Percentiles rank a stretch among this genome's conserved stretches.
Evolutionary conservation across 2,329 filamentous ascomycete species (phyloP).

Genomic region (Colletotrichum brevisporum): DNA sequence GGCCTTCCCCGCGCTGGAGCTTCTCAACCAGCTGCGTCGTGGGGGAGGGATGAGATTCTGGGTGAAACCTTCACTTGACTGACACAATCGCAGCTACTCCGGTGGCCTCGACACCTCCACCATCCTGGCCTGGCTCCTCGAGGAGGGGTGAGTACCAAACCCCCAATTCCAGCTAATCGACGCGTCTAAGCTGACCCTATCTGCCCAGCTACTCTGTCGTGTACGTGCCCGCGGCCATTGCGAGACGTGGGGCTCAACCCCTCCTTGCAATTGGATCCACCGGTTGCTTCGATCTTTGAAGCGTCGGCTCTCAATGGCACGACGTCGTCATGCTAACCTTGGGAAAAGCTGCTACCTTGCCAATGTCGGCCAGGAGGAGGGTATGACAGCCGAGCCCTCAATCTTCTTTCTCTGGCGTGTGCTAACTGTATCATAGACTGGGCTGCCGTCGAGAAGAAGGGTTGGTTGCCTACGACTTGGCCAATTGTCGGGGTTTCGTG

Average conservation of each 20-base stretch:
- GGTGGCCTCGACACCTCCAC: slow-evolving; percentile 36
- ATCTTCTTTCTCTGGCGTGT: too few species aligned
- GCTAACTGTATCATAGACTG: slow-evolving; percentile 61
- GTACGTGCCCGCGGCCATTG: not conserved
- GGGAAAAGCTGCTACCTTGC: slow-evolving; percentile 61
- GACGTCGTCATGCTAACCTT: slow-evolving; percentile 12
- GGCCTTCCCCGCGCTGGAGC: not conserved
- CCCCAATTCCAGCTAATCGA: not conserved
- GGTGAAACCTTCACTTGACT: too few species aligned
- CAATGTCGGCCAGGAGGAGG: slow-evolving; percentile 78
- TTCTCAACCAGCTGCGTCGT: too few species aligned
- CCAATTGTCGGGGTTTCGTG: not conserved
- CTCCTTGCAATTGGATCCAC: too few species aligned
- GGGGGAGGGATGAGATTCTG: too few species aligned
- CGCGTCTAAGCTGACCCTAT: not conserved
- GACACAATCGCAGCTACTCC: not conserved
- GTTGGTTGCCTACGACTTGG: slow-evolving; percentile 46
- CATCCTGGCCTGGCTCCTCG: slow-evolving; percentile 38
- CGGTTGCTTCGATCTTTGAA: too few species aligned
- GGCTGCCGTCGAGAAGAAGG: slow-evolving; percentile 78
- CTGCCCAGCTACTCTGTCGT: slow-evolving; percentile 18
- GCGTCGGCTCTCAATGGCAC: not conserved
- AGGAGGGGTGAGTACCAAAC: slow-evolving; percentile 3
- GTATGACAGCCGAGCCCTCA: slow-evolving; percentile 30
- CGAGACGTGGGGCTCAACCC: too few species aligned